Percentiles rank a stretch among this genome's conserved stretches.
Conservation (phyloP, 352 stramenopile genomes). For the Globisporangium mamillatum region DNA sequence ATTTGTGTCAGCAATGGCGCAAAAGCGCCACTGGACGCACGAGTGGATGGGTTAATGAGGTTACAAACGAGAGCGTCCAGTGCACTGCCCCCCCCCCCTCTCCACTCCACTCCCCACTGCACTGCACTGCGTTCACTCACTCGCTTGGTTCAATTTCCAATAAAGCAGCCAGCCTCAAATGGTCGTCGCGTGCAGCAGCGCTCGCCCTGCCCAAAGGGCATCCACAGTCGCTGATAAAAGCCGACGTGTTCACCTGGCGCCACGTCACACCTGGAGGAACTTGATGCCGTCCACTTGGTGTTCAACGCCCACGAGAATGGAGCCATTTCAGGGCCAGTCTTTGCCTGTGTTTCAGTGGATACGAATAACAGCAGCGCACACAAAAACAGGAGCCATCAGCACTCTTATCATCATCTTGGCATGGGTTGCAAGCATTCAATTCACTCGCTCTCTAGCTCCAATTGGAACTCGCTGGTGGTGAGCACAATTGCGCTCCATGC, state of each 20-base stretch:
- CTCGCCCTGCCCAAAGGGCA: constrained; percentile 4
- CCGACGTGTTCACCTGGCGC: neutral
- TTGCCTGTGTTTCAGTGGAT: neutral
- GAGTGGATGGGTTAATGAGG: neutral
- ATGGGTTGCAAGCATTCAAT: neutral
- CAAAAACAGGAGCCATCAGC: neutral
- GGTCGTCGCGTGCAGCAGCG: neutral
- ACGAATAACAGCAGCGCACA: neutral
- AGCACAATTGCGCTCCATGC: neutral
- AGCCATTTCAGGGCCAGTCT: neutral
- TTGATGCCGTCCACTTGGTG: neutral
- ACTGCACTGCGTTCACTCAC: neutral
- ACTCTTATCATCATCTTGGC: neutral
- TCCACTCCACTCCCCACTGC: neutral
- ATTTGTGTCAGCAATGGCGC: neutral
- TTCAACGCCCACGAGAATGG: neutral
- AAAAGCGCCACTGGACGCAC: neutral
- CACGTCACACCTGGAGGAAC: neutral
- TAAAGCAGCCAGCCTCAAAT: neutral
- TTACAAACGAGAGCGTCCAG: neutral
- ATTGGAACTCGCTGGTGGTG: neutral
- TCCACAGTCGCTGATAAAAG: neutral
- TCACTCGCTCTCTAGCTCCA: neutral
- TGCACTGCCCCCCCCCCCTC: neutral
- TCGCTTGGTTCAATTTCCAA: neutral